These are phyloP conservation scores for Fagus crenata DNA, from an alignment of 306 rosid species.

Conservation along the genomic window DNA sequence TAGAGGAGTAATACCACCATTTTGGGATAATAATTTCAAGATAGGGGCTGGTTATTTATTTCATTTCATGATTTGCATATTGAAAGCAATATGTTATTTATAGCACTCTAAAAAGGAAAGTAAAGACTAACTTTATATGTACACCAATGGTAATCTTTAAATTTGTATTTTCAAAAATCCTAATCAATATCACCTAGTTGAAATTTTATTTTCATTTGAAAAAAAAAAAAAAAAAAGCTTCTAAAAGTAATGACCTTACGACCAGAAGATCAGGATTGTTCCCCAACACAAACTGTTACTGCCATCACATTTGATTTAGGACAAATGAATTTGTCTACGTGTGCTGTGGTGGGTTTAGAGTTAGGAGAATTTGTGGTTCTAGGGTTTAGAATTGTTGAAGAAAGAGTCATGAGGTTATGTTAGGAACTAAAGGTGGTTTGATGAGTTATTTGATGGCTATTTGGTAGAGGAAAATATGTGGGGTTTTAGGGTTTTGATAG, in stretches of 20 bases:
- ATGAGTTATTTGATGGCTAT: no score
- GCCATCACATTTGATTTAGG: no score
- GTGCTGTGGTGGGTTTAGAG: no score
- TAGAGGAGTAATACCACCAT: background rate
- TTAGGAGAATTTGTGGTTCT: no score
- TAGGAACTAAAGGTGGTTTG: no score
- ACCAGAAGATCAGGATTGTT: background rate
- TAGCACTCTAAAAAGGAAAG: background rate
- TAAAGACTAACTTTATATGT: background rate
- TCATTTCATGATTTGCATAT: background rate
- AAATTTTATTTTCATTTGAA: background rate
- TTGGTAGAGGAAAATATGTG: no score
- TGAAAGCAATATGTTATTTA: background rate
- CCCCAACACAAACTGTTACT: background rate
- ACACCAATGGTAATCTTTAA: background rate
- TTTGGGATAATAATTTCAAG: background rate
- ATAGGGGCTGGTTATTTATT: background rate
- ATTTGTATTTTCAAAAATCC: background rate
- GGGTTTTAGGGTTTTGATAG: no score
- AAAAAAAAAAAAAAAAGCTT: background rate
- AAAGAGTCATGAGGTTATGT: no score
- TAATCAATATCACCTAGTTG: background rate
- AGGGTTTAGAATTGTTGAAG: no score
- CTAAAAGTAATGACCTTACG: background rate
- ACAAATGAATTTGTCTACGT: no score